Percentiles rank a stretch among this genome's conserved stretches.
phyloP scores from a whole-genome alignment of 768 basidiomycete genomes.

The Cyclocybe cylindracea region DNA sequence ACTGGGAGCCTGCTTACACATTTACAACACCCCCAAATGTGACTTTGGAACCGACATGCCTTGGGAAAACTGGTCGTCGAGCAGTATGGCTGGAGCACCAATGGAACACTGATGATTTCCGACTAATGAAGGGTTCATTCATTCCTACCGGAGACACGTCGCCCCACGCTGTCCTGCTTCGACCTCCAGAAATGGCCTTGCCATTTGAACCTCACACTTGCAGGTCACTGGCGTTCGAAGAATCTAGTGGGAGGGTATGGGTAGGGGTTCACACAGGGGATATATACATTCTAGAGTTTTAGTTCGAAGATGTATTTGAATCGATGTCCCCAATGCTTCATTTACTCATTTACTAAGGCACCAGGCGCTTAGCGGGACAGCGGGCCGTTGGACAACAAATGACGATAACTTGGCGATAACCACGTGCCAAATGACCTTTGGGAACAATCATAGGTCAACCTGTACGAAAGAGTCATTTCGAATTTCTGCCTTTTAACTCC shows the following conservation, averaged over 20 bases:
- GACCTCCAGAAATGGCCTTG: conserved; percentile 47
- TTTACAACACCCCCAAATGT: conserved; percentile 25
- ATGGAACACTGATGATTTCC: conserved; percentile 48
- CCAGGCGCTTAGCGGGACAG: background rate
- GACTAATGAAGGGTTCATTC: conserved; percentile 54
- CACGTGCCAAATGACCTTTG: conserved; percentile 15
- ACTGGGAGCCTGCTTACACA: conserved; percentile 13
- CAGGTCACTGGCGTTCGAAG: conserved; percentile 54
- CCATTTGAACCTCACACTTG: conserved; percentile 51
- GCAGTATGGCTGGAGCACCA: conserved; percentile 56
- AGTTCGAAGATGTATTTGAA: background rate
- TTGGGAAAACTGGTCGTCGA: conserved; percentile 44
- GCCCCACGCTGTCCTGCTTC: conserved; percentile 35
- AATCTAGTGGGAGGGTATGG: conserved; percentile 51
- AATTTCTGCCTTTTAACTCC: conserved; percentile 14
- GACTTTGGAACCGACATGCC: conserved; percentile 31
- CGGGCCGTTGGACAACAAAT: conserved; percentile 3
- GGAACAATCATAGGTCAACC: conserved; percentile 1
- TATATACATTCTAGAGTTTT: conserved; percentile 48
- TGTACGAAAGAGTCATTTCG: conserved; percentile 18
- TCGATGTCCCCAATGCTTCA: too few species aligned
- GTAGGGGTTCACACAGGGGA: conserved; percentile 55
- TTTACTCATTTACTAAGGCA: too few species aligned
- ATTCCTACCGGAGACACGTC: conserved; percentile 15
- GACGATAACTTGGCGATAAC: conserved; percentile 12